phyloP scores from a whole-genome alignment of 768 basidiomycete species.

The Suillus cothurnatus region DNA sequence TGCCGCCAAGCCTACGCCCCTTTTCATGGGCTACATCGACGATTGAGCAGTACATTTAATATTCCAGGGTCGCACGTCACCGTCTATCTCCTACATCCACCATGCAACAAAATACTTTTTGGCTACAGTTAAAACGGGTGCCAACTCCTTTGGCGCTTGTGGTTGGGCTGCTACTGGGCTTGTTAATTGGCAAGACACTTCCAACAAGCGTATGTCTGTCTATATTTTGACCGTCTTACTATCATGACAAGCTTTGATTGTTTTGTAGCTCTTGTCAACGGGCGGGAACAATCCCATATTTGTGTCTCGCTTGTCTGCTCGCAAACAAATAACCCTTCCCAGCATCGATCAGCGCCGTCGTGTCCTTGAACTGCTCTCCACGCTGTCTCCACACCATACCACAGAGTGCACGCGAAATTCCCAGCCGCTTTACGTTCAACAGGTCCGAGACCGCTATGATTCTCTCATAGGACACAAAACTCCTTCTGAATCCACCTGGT shows the following conservation, averaged over 20 bases:
- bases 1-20: background rate
- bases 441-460: slow-evolving; percentile 84
- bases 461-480: slow-evolving; percentile 76
- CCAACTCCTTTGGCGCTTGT: slow-evolving; percentile 58
- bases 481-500: slow-evolving; percentile 59
- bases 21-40: background rate
- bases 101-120: slow-evolving; percentile 30
- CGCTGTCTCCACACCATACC: slow-evolving; percentile 90
- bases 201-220: slow-evolving; percentile 37
- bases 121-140: slow-evolving; percentile 43
- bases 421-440: slow-evolving; percentile 83
- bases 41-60: background rate
- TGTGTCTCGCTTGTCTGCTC: slow-evolving; percentile 51
- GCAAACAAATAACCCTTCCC: slow-evolving; percentile 71
- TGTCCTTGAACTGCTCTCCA: slow-evolving; percentile 83
- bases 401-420: slow-evolving; percentile 85
- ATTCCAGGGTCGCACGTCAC: background rate
- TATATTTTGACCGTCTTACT: background rate
- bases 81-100: slow-evolving; percentile 9
- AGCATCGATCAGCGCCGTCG: slow-evolving; percentile 83
- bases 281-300: slow-evolving; percentile 52
- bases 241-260: slow-evolving; percentile 14
- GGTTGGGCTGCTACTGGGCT: slow-evolving; percentile 63
- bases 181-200: slow-evolving; percentile 54
- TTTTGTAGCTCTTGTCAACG: slow-evolving; percentile 49